Evolutionary conservation across 2,329 filamentous ascomycete species (phyloP).

Genomic region (Rutstroemia sp.): DNA sequence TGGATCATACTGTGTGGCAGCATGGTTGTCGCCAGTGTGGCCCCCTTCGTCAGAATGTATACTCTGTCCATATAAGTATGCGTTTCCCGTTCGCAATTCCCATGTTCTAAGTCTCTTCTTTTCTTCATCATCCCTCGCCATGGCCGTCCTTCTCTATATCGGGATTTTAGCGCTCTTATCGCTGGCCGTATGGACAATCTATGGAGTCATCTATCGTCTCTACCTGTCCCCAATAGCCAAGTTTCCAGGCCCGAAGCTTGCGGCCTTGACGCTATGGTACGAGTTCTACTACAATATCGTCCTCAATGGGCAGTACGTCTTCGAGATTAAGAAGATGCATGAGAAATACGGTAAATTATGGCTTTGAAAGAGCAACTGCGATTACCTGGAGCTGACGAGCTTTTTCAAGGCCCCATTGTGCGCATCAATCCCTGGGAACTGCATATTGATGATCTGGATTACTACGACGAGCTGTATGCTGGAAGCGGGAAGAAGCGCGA

Average conservation of each 20-base stretch:
- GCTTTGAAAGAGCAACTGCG: neutral
- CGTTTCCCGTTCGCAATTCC: no score
- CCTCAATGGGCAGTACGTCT: conserved; percentile 35
- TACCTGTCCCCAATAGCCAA: conserved; percentile 29
- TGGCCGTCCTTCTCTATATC: neutral
- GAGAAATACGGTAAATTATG: conserved; percentile 28
- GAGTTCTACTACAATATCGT: conserved; percentile 36
- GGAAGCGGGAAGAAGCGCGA: conserved; percentile 8
- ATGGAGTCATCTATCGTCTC: conserved; percentile 21
- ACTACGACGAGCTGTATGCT: conserved; percentile 36
- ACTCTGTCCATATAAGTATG: no score
- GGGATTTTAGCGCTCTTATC: neutral
- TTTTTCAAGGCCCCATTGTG: conserved; percentile 6
- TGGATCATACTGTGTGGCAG: no score
- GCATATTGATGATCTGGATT: conserved; percentile 30
- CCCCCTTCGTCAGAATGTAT: no score
- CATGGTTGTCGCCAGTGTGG: no score
- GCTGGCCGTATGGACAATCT: conserved; percentile 1
- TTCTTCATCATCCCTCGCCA: neutral
- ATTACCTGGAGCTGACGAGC: conserved; percentile 25
- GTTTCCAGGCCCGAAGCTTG: conserved; percentile 30
- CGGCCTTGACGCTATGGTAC: conserved; percentile 27
- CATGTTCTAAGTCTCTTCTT: no score
- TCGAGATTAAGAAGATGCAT: conserved; percentile 37
- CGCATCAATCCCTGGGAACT: conserved; percentile 30